Base-by-base conservation (phyloP, 495 filamentous ascomycete species). In the Daldinia childiae region DNA sequence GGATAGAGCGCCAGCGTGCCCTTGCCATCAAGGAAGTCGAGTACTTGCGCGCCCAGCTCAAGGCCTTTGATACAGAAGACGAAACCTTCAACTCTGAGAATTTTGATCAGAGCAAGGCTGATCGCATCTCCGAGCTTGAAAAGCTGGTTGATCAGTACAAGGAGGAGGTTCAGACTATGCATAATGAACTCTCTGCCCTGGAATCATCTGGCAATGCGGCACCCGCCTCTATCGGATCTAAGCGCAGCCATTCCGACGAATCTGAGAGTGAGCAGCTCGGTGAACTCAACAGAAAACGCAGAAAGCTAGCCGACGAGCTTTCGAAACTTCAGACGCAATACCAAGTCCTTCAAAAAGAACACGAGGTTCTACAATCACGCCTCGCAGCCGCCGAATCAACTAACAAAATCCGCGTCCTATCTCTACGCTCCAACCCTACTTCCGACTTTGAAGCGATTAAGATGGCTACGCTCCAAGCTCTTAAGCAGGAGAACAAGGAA, bases 11-110 rank as follows among this genome's bases (percentile, higher is more conserved):
- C 39, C 94, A 98, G 76, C 90, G 92, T 63, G 87, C 87, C 6
- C 86, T 98, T 3, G 93, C 93, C 4, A 79, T 93, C 21, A 97
- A 97, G 74, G 96, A 99, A 77, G 92, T 96, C 6, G 93, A 98
- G 69, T 95, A 95, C 77, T 85, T 99, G 7, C 91, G 96, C 15
- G 95, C 92, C 4, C 95, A 99, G 74, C 82, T 98, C 24, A 96
- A 97, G 77, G 90, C 91, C 0, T 97, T 94, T 63, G 95, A 97
- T 67, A 87, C 89, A 26, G 96, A 98, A 79, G 94, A 98, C 77
- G 85, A 86, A 45, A 95, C 93, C 1, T 91, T 97, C 81, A 89
- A 94, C 62, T 85, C 89, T 2, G 91, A 92, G 15, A 88, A 84
- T 48, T 91, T 91, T 56, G 92, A 98, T 72, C 87, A 90, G 63